Conservation (phyloP, 805 yeast genomes). For the Candida xyloterini region DNA sequence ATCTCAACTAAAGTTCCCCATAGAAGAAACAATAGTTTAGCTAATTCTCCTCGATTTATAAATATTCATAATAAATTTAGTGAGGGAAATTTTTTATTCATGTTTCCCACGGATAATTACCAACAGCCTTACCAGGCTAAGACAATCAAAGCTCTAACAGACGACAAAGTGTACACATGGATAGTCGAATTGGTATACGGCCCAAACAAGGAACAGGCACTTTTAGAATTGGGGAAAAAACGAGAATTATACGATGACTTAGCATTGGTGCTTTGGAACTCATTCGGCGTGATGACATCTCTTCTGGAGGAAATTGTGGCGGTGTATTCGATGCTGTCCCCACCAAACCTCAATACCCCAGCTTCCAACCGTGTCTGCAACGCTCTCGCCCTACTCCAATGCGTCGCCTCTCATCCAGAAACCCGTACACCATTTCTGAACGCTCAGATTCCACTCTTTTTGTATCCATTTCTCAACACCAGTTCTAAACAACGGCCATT, state of each 20-base stretch:
- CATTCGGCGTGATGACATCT: conserved; percentile 95
- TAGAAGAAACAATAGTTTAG: too few relatives aligned
- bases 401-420: conserved; percentile 93
- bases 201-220: conserved; percentile 87
- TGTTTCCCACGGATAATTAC: conserved; percentile 7
- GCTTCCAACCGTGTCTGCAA: conserved; percentile 92
- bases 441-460: conserved; percentile 88
- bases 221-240: conserved; percentile 87
- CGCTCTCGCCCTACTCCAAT: conserved; percentile 89
- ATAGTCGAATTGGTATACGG: conserved; percentile 87
- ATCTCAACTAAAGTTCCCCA: too few relatives aligned
- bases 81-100: conserved; percentile 6
- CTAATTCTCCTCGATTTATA: neutral
- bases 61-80: conserved; percentile 7
- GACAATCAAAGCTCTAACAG: conserved; percentile 48
- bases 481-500: conserved; percentile 89
- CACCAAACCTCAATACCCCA: conserved; percentile 81
- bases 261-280: conserved; percentile 91
- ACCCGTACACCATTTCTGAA: conserved; percentile 80
- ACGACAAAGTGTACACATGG: conserved; percentile 86
- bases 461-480: conserved; percentile 92
- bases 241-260: conserved; percentile 93
- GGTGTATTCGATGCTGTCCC: conserved; percentile 85
- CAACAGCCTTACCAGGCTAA: conserved; percentile 9
- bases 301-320: conserved; percentile 83